phyloP scores from a whole-genome alignment of 1,284 basidiomycete genomes.

The Phaffia rhodozyma region DNA sequence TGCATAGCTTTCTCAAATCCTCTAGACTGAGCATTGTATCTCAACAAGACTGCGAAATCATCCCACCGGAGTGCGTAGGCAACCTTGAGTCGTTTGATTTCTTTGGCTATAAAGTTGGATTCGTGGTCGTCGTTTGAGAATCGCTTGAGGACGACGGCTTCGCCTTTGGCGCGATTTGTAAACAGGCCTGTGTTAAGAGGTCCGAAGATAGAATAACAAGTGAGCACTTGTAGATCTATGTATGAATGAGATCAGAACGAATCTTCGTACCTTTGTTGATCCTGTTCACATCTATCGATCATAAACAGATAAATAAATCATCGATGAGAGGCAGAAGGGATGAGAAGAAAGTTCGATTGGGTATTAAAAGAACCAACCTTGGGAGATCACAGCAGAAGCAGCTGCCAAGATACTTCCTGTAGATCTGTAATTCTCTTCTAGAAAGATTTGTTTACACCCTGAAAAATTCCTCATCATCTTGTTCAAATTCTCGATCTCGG shows the following conservation, averaged over 20 bases:
- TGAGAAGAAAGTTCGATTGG: background rate
- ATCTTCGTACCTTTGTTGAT: constrained; percentile 21
- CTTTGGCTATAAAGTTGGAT: constrained; percentile 58
- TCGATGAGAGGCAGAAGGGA: background rate
- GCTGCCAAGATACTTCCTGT: constrained; percentile 64
- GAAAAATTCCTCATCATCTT: constrained; percentile 63
- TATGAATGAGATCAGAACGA: background rate
- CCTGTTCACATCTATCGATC: background rate
- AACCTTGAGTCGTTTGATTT: constrained; percentile 66
- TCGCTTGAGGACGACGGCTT: constrained; percentile 40
- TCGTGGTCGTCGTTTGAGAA: constrained; percentile 40
- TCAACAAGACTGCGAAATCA: constrained; percentile 60
- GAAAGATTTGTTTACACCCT: constrained; percentile 51
- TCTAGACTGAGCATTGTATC: constrained; percentile 35
- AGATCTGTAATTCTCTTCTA: constrained; percentile 83
- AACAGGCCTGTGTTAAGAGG: constrained; percentile 59
- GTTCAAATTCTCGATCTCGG: constrained; percentile 61
- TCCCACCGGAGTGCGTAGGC: constrained; percentile 60
- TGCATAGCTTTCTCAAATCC: constrained; percentile 65
- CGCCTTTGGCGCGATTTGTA: constrained; percentile 53
- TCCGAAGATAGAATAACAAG: constrained; percentile 38
- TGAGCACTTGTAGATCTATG: background rate
- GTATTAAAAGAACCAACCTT: constrained; percentile 43
- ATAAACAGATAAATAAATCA: background rate
- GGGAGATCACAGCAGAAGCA: constrained; percentile 64